These are phyloP conservation scores for Clathrospora elynae DNA, from an alignment of 2,329 filamentous ascomycete genomes.

Conservation along the genomic window DNA sequence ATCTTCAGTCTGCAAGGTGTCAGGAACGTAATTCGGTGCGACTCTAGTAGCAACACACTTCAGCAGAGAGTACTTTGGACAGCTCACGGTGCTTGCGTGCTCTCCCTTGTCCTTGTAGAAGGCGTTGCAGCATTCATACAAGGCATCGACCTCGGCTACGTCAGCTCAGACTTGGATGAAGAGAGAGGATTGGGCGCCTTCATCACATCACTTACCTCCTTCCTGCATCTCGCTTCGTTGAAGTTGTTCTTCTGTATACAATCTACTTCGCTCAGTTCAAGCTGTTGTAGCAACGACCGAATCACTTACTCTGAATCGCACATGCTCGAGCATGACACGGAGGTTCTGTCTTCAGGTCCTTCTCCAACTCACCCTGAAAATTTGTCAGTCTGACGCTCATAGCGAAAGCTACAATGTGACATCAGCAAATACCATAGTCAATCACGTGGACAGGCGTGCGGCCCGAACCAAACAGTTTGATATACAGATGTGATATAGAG, in stretches of 20 bases:
- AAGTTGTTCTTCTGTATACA: slow-evolving; percentile 85
- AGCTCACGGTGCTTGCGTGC: slow-evolving; percentile 76
- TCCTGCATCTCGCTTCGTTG: slow-evolving; percentile 81
- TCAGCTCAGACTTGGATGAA: slow-evolving; percentile 6
- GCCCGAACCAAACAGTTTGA: neutral
- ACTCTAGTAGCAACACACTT: slow-evolving; percentile 46
- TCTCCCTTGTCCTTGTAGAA: slow-evolving; percentile 85
- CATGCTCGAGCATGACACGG: slow-evolving; percentile 89
- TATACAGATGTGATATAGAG: neutral
- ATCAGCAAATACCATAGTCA: slow-evolving; percentile 39
- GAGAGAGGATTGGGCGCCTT: neutral
- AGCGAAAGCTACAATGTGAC: slow-evolving; percentile 20
- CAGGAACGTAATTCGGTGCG: slow-evolving; percentile 4
- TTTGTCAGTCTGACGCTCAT: slow-evolving; percentile 15
- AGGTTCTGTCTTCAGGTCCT: slow-evolving; percentile 74
- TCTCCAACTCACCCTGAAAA: slow-evolving; percentile 59
- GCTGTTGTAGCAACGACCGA: neutral
- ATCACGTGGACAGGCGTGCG: slow-evolving; percentile 22
- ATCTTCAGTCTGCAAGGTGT: slow-evolving; percentile 68
- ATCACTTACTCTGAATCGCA: slow-evolving; percentile 77
- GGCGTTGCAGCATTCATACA: slow-evolving; percentile 91
- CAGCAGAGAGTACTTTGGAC: slow-evolving; percentile 80
- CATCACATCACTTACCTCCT: slow-evolving; percentile 45
- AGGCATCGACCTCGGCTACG: slow-evolving; percentile 69
- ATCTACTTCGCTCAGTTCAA: slow-evolving; percentile 55